A percentile compares a stretch with the other conserved stretches of the same genome.
Evolutionary conservation across 176 grass and related monocot genomes (phyloP).

Genomic region (Coix lacrymajobi): DNA sequence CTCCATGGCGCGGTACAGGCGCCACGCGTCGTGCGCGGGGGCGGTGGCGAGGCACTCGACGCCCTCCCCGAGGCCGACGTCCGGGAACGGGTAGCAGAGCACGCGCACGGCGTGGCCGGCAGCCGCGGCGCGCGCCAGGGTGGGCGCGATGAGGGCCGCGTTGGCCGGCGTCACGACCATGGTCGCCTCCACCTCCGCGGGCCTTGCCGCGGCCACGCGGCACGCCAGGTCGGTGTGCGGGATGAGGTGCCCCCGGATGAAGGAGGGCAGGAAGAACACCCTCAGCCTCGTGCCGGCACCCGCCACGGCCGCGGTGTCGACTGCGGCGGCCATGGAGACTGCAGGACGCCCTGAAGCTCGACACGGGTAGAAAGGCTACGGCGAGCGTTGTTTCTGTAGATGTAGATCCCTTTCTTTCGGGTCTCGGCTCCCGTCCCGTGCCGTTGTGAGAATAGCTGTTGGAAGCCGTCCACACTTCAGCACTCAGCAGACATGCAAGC

Average conservation of each 20-base stretch:
- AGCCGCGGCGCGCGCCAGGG: constrained; percentile 15
- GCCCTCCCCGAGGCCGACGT: constrained; percentile 43
- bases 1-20: constrained; percentile 49
- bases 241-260: constrained; percentile 63
- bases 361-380: not conserved
- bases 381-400: not conserved
- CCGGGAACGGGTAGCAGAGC: constrained; percentile 53
- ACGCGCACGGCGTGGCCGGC: constrained; percentile 27
- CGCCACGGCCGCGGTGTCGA: not conserved
- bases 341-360: not conserved
- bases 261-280: constrained; percentile 79
- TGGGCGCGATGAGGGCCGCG: constrained; percentile 30
- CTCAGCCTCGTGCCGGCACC: constrained; percentile 1
- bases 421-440: not conserved
- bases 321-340: constrained; percentile 22
- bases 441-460: not conserved
- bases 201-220: constrained; percentile 34
- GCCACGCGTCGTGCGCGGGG: constrained; percentile 30
- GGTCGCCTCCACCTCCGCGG: constrained; percentile 27
- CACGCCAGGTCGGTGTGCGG: constrained; percentile 65
- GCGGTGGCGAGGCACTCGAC: constrained; percentile 49
- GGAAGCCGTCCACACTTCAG: not conserved
- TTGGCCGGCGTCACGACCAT: constrained; percentile 62
- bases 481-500: not conserved
- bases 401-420: not conserved